These are phyloP conservation scores for Bacterosira constricta DNA, from an alignment of 108 stramenopile species.

Conservation along the genomic window DNA sequence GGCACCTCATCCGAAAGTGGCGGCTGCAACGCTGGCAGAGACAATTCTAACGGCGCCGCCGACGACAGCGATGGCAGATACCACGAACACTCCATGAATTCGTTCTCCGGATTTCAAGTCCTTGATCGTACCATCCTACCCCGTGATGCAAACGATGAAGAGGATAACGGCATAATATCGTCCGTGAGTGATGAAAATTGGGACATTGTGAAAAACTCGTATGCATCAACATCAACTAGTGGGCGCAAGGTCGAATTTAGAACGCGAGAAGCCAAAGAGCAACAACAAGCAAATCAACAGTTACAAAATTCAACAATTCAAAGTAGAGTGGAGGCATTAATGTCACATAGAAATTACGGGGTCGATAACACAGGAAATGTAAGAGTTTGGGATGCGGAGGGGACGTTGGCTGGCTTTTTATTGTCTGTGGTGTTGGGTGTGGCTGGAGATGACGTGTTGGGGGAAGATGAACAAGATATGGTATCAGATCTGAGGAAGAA, in stretches of 20 bases:
- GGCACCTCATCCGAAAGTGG: neutral
- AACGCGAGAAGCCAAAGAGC: conserved; percentile 31
- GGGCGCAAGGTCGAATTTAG: conserved; percentile 19
- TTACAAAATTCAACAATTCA: conserved; percentile 8
- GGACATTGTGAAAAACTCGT: conserved; percentile 31
- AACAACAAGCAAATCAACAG: neutral
- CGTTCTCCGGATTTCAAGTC: conserved; percentile 68
- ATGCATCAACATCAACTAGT: conserved; percentile 9
- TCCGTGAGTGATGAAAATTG: neutral
- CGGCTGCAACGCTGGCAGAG: neutral
- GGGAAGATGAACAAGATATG: neutral
- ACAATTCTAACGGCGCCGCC: neutral
- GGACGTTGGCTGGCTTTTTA: conserved; percentile 56
- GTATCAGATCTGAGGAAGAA: neutral
- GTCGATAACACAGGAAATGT: conserved; percentile 86
- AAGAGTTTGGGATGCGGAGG: conserved; percentile 84
- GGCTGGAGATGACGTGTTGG: conserved; percentile 14
- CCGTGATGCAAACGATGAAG: neutral
- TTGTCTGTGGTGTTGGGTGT: conserved; percentile 29
- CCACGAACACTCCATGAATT: conserved; percentile 60
- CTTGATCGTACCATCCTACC: conserved; percentile 30
- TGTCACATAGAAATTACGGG: conserved; percentile 59
- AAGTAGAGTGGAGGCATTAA: conserved; percentile 18
- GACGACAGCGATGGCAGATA: neutral
- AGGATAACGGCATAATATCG: neutral